phyloP scores from a whole-genome alignment of 2,329 filamentous ascomycete genomes.

The Aspergillus sp. region DNA sequence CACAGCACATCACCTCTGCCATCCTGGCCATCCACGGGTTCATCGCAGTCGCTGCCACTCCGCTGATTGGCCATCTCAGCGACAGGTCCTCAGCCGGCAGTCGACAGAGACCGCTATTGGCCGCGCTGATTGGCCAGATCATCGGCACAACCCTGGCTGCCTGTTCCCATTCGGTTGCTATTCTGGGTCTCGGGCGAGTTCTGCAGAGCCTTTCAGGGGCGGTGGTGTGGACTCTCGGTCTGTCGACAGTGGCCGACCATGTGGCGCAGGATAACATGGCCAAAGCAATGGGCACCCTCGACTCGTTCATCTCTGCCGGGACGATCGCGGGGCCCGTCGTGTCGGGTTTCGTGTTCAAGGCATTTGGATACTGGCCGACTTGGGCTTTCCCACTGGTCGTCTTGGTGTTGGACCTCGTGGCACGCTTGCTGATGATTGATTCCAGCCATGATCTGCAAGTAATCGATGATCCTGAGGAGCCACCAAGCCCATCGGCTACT shows the following conservation, averaged over 20 bases:
- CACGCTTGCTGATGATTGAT: slow-evolving; percentile 25
- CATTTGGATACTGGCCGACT: slow-evolving; percentile 27
- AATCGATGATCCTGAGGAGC: not conserved
- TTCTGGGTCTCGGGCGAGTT: slow-evolving; percentile 21
- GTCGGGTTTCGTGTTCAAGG: slow-evolving; percentile 20
- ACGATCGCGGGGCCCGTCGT: slow-evolving; percentile 24
- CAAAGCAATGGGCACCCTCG: slow-evolving; percentile 18
- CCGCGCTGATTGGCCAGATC: slow-evolving; percentile 18
- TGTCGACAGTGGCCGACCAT: slow-evolving; percentile 24
- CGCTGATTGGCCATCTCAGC: slow-evolving; percentile 22
- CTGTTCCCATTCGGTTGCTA: slow-evolving; percentile 10
- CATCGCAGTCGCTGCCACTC: slow-evolving; percentile 15
- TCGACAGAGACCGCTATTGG: slow-evolving; percentile 18
- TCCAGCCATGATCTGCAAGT: not conserved
- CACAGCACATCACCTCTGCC: slow-evolving; percentile 18
- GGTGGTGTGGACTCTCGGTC: slow-evolving; percentile 27
- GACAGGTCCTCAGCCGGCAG: slow-evolving; percentile 21
- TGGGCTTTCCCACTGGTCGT: slow-evolving; percentile 24
- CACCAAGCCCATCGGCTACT: not conserved
- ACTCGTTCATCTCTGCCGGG: slow-evolving; percentile 20
- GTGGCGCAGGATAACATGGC: slow-evolving; percentile 21
- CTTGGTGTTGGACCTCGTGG: slow-evolving; percentile 22
- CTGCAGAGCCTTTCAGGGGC: slow-evolving; percentile 24
- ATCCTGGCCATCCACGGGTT: slow-evolving; percentile 23
- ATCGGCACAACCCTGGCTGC: slow-evolving; percentile 22